Base-by-base conservation (phyloP, 2,329 filamentous ascomycete species). In the Tolypocladium cylindrosporum region DNA sequence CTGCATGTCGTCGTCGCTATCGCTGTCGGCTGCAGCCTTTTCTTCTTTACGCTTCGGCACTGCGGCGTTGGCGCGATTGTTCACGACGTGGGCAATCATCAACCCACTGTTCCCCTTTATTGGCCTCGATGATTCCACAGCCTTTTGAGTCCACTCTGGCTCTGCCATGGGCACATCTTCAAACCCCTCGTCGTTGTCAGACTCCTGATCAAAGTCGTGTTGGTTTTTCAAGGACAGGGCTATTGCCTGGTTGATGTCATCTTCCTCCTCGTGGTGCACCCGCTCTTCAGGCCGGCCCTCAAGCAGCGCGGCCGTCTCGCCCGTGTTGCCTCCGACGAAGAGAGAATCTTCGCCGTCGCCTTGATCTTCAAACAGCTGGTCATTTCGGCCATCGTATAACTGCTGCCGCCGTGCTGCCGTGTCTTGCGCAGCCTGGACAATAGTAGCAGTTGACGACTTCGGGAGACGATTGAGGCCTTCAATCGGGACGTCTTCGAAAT, bases 401-500 rank as follows among this genome's bases (percentile, higher is more conserved):
- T 70, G 65, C 36, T 70, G 67, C 31, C 68, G 68, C 13, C 62
- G 61, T 2, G 61, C 53, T 19, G 62, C 63, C 21, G 64, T 64
- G n/a, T 65, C 61, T 34, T 64, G 68, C 14, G 67, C 64, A 41
- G 64, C 64, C 55, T 69, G 63, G 31, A 63, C 52, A 48, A 64
- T 67, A n/a, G 60, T 61, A 14, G 59, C 27, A n/a, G 59, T 58
- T n/a, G 60, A 61, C n/a, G 59, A 59, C 54, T 87, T 93, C 0
- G 91, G 91, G 19, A 97, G 74, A 55, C 91, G 81, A 65, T 97
- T 97, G 14, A 97, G 68, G 0, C 92, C 92, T 69, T 94, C 90
- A 54, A 97, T 92, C 0, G 92, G 91, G 4, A 97, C 88, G 71
- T 97, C 92, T 69, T 97, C 92, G 65, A 97, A 97, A 11, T 90